Percentiles rank a stretch among this genome's conserved stretches.
phyloP scores from a whole-genome alignment of 2,329 filamentous ascomycete species.

The Nemania serpens region DNA sequence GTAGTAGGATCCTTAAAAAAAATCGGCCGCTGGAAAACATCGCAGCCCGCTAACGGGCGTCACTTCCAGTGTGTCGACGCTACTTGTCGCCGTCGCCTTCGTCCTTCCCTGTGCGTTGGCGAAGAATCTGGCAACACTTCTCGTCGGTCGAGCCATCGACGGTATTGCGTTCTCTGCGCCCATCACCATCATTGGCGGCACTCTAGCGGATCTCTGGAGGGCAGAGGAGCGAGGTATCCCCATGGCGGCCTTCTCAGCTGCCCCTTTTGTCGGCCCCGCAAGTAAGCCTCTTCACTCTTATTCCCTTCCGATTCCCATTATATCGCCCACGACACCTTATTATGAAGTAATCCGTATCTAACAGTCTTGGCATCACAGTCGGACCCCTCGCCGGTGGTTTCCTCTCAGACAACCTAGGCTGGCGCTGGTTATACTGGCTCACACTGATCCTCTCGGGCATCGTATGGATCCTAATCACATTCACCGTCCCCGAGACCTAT shows the following conservation, averaged over 20 bases:
- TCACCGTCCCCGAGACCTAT: conserved; percentile 91
- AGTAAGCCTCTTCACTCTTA: conserved; percentile 45
- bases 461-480: conserved; percentile 76
- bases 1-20: neutral
- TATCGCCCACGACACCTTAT: no score
- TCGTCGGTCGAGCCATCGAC: conserved; percentile 77
- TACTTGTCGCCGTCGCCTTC: conserved; percentile 75
- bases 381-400: conserved; percentile 79
- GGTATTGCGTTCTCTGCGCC: conserved; percentile 85
- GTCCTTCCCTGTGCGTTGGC: conserved; percentile 79
- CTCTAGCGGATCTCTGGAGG: conserved; percentile 80
- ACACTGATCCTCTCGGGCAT: conserved; percentile 75
- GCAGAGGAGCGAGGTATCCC: conserved; percentile 84
- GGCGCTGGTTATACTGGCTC: conserved; percentile 88
- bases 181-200: conserved; percentile 85
- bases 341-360: neutral
- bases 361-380: conserved; percentile 45
- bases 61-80: conserved; percentile 54
- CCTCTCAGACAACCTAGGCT: conserved; percentile 69
- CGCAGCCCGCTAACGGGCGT: neutral
- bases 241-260: conserved; percentile 84
- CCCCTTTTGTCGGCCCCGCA: conserved; percentile 81
- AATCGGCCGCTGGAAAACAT: no score
- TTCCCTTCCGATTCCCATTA: no score
- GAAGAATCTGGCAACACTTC: conserved; percentile 74